Base-by-base conservation (phyloP, 2,329 filamentous ascomycete species). In the Xylaria multiplex region DNA sequence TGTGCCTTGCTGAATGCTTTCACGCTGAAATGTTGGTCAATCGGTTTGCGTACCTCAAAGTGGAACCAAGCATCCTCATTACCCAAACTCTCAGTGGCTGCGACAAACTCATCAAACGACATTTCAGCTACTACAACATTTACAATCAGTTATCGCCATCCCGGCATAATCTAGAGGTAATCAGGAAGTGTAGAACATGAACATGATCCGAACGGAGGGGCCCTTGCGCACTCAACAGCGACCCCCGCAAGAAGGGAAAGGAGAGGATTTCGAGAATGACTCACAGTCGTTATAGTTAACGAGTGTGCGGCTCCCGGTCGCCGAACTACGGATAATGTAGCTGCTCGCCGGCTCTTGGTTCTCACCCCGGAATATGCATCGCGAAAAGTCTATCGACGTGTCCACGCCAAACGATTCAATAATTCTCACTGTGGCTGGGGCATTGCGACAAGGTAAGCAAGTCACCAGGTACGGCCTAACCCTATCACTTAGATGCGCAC, bases 311-410 rank as follows among this genome's bases (percentile, higher is more conserved):
- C 86, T 90, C 22, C 85, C 86, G 3, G 83, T 87, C 27, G 77
- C 78, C 56, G 80, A 77, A 74, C 87, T 91, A 68, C 87, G 86
- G 64, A 93, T 83, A 67, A 93, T 88, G 78, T 91, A 92, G 77
- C 89, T 88, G 65, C 88, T 90, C 2, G 90, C 89, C 1, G 90
- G 83, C 68, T 89, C 84, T 6, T 77, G 71, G 69, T 83, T 79
- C 22, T 79, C 81, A 7, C 84, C 77, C 1, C 90, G 85, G 73
- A 87, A 90, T 48, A 93, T 81, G 74, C 89, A 91, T 70, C 82
- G 79, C 27, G 78, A 73, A 46, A 91, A 79, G 66, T 84, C 78
- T 22, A 91, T 80, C 1, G 65, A 55, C 54, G 72, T 69, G 50
- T 66, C 67, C 2, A 77, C 72, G 6, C 81, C 82, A 69, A 92